phyloP scores from a whole-genome alignment of 2,329 filamentous ascomycete genomes.

The Diatrype stigma region DNA sequence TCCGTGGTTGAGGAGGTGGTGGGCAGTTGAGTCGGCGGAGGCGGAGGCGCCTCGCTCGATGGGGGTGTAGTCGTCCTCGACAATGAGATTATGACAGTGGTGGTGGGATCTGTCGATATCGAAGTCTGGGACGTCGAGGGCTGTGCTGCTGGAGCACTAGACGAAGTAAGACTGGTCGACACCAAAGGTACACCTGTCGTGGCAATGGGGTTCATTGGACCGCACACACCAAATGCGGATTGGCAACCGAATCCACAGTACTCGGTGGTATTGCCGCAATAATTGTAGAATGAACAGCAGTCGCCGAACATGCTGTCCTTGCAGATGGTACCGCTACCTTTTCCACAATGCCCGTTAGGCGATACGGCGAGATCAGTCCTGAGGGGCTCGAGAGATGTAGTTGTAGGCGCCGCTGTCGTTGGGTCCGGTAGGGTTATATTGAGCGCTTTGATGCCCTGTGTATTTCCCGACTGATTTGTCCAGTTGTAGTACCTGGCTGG shows the following conservation, averaged over 20 bases:
- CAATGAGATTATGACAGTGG: background rate
- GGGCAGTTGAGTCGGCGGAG: background rate
- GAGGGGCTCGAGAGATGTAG: slow-evolving; percentile 2
- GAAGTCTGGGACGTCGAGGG: background rate
- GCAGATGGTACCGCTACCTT: slow-evolving; percentile 2
- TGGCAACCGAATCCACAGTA: slow-evolving; percentile 9
- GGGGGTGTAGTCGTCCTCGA: background rate
- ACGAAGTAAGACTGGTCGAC: background rate
- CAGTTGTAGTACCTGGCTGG: slow-evolving; percentile 15
- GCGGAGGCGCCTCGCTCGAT: background rate
- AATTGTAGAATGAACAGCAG: slow-evolving; percentile 9
- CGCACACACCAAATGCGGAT: slow-evolving; percentile 5
- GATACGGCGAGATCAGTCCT: slow-evolving; percentile 7
- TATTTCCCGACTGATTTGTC: slow-evolving; percentile 12
- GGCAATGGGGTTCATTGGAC: slow-evolving; percentile 5
- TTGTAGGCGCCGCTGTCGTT: background rate
- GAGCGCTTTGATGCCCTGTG: slow-evolving; percentile 8
- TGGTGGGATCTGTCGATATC: background rate
- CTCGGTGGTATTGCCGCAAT: slow-evolving; percentile 9
- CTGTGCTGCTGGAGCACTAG: background rate
- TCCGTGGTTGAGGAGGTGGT: background rate
- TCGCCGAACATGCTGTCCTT: slow-evolving; percentile 8
- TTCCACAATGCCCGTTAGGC: slow-evolving; percentile 8
- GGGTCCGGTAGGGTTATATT: slow-evolving; percentile 4
- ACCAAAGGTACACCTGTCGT: slow-evolving; percentile 3